These are phyloP conservation scores for Xylaria multiplex DNA, from an alignment of 2,329 filamentous ascomycete genomes.

Conservation along the genomic window DNA sequence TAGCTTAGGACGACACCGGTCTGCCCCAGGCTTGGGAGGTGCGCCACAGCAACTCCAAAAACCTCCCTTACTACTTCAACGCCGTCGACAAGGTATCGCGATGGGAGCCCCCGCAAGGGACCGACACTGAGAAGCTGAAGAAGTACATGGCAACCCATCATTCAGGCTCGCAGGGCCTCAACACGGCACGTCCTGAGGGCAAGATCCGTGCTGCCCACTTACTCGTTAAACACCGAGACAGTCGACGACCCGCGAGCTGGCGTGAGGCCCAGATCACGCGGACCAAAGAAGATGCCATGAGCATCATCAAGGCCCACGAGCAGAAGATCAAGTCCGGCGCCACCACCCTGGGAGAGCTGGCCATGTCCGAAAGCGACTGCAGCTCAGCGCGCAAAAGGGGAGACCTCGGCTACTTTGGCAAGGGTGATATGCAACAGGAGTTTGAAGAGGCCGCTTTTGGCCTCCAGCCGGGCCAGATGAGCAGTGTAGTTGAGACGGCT, in stretches of 20 bases:
- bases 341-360: conserved; percentile 80
- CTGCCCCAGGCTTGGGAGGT: conserved; percentile 92
- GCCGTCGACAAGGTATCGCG: conserved; percentile 83
- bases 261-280: conserved; percentile 88
- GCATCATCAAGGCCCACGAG: conserved; percentile 80
- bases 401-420: conserved; percentile 93
- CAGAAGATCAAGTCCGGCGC: conserved; percentile 77
- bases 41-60: conserved; percentile 97
- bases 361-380: conserved; percentile 90
- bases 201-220: conserved; percentile 95
- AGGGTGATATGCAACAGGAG: conserved; percentile 97
- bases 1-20: conserved; percentile 73
- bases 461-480: conserved; percentile 87
- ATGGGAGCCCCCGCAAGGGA: conserved; percentile 91
- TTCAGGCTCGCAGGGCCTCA: conserved; percentile 63
- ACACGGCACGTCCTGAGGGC: conserved; percentile 63
- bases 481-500: conserved; percentile 87
- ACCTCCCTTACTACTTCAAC: conserved; percentile 99
- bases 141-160: conserved; percentile 91
- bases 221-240: conserved; percentile 91
- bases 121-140: conserved; percentile 93
- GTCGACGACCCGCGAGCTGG: conserved; percentile 92
- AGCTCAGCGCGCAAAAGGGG: conserved; percentile 94
- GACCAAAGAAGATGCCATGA: conserved; percentile 84
- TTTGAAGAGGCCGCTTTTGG: conserved; percentile 96